Conservation (phyloP, 2,329 filamentous ascomycete genomes). For the Penicillium sp. region DNA sequence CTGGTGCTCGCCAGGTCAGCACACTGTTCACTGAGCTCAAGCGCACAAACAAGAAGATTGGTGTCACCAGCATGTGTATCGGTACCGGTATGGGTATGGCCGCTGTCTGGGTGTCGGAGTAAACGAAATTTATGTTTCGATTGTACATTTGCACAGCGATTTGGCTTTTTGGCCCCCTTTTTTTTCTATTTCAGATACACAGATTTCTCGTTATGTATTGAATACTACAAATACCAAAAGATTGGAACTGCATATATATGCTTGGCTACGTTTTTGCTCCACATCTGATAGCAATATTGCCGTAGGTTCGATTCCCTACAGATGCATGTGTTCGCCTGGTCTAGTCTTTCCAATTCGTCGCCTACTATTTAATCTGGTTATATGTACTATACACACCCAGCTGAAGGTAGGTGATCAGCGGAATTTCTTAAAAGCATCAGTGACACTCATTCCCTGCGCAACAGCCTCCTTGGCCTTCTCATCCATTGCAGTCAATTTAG, state of each 20-base stretch:
- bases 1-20: slow-evolving; percentile 88
- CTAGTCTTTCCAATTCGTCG: no score
- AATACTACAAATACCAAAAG: slow-evolving; percentile 25
- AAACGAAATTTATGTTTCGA: slow-evolving; percentile 37
- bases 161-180: slow-evolving; percentile 18
- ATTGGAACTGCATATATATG: slow-evolving; percentile 13
- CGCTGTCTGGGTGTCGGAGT: slow-evolving; percentile 93
- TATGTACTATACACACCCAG: neutral
- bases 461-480: slow-evolving; percentile 66
- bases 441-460: slow-evolving; percentile 59
- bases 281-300: neutral
- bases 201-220: slow-evolving; percentile 21
- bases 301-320: neutral
- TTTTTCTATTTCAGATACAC: slow-evolving; percentile 16
- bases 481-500: slow-evolving; percentile 54
- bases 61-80: slow-evolving; percentile 93
- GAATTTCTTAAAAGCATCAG: slow-evolving; percentile 65
- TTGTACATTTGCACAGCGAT: slow-evolving; percentile 25
- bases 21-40: slow-evolving; percentile 88
- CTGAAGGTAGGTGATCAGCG: slow-evolving; percentile 27
- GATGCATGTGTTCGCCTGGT: no score
- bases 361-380: neutral
- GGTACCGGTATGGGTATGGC: slow-evolving; percentile 99
- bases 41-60: slow-evolving; percentile 79
- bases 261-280: neutral